A percentile compares a stretch with the other conserved stretches of the same genome.
Evolutionary conservation across 441 rosid species (phyloP).

Genomic region (Capsella rubella): DNA sequence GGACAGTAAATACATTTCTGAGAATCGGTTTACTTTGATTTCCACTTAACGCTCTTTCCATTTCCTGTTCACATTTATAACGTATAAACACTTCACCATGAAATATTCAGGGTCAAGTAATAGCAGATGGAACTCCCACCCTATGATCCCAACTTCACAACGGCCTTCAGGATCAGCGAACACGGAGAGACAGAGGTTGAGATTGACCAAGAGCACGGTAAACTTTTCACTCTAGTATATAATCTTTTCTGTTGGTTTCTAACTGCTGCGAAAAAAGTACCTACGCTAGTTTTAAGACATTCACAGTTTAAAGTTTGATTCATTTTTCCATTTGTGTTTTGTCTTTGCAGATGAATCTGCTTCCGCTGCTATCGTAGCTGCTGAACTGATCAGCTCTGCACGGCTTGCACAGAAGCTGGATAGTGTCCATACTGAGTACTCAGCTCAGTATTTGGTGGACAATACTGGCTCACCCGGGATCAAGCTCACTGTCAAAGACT

Average conservation of each 20-base stretch:
- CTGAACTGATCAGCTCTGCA: conserved; percentile 12
- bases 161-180: not conserved
- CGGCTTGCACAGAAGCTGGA: conserved; percentile 16
- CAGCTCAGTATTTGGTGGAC: conserved; percentile 9
- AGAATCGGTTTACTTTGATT: no score
- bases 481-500: conserved; percentile 4
- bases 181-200: not conserved
- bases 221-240: not conserved
- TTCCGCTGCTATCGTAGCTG: conserved; percentile 5
- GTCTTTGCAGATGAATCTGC: conserved; percentile 10
- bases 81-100: no score
- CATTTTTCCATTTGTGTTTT: not conserved
- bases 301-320: not conserved
- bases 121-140: not conserved
- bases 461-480: not conserved
- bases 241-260: not conserved
- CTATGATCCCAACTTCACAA: not conserved
- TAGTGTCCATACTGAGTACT: conserved; percentile 11
- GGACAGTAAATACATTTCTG: not conserved
- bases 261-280: not conserved
- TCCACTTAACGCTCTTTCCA: not conserved
- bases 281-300: not conserved
- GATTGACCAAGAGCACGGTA: not conserved
- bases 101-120: not conserved
- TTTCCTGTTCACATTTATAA: not conserved